phyloP scores from a whole-genome alignment of 352 stramenopile genomes.

The Pythium aristosporum region DNA sequence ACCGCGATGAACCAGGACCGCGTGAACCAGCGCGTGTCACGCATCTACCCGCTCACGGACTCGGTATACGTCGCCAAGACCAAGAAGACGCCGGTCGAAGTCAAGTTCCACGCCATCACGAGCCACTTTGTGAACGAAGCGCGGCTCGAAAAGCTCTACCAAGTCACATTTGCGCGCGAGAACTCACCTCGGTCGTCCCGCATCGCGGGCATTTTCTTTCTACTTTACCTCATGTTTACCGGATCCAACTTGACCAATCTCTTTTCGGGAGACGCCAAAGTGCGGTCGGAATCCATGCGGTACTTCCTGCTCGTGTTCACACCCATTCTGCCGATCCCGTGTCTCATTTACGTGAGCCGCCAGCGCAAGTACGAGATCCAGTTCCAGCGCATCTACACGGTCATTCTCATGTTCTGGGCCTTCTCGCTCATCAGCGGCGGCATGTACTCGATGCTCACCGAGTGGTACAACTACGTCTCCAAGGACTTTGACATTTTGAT shows the following conservation, averaged over 20 bases:
- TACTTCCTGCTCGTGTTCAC: slow-evolving; percentile 76
- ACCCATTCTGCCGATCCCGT: slow-evolving; percentile 61
- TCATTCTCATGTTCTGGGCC: slow-evolving; percentile 65
- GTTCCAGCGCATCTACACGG: slow-evolving; percentile 73
- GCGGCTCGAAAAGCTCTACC: slow-evolving; percentile 74
- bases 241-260: slow-evolving; percentile 72
- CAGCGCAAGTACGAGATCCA: slow-evolving; percentile 64
- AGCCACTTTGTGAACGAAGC: slow-evolving; percentile 71
- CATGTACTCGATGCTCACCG: slow-evolving; percentile 82
- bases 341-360: slow-evolving; percentile 65
- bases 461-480: slow-evolving; percentile 76
- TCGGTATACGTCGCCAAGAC: slow-evolving; percentile 63
- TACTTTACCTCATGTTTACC: slow-evolving; percentile 74
- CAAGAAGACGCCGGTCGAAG: slow-evolving; percentile 78
- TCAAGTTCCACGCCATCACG: slow-evolving; percentile 76
- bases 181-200: slow-evolving; percentile 66
- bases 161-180: slow-evolving; percentile 79
- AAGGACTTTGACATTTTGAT: slow-evolving; percentile 72
- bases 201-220: slow-evolving; percentile 63
- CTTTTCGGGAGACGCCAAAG: slow-evolving; percentile 51
- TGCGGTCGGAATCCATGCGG: slow-evolving; percentile 44
- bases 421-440: slow-evolving; percentile 73
- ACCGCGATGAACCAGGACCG: slow-evolving; percentile 57
- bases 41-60: slow-evolving; percentile 74
- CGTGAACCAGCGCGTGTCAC: slow-evolving; percentile 62